These are phyloP conservation scores for Arctium lappa DNA, from an alignment of 129 eudicot genomes.

Conservation along the genomic window DNA sequence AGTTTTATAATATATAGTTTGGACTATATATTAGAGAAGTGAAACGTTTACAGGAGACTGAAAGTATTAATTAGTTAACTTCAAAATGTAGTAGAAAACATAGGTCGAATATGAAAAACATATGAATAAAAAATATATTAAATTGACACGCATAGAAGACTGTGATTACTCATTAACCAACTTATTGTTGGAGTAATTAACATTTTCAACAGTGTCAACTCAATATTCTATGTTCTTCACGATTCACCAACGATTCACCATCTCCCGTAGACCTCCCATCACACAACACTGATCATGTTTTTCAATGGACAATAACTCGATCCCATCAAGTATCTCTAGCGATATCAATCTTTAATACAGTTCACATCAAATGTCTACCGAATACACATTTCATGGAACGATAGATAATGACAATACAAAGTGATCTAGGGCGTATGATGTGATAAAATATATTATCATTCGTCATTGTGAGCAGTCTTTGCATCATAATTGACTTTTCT, in stretches of 20 bases:
- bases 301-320: neutral
- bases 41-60: too few relatives aligned
- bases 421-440: neutral
- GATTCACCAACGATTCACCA: neutral
- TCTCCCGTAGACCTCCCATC: neutral
- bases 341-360: neutral
- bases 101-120: neutral
- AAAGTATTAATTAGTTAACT: neutral
- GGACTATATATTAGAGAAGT: neutral
- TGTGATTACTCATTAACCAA: neutral
- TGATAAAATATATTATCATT: too few relatives aligned
- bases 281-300: neutral
- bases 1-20: too few relatives aligned
- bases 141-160: neutral
- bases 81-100: neutral
- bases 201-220: neutral
- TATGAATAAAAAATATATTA: neutral
- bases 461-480: neutral
- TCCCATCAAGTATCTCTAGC: neutral
- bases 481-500: neutral
- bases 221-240: neutral
- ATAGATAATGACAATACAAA: neutral
- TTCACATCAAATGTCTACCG: neutral
- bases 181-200: neutral
- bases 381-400: too few relatives aligned